Evolutionary conservation across 371 early-diverging fungal species (phyloP).

Genomic region (Funneliformis caledonium): DNA sequence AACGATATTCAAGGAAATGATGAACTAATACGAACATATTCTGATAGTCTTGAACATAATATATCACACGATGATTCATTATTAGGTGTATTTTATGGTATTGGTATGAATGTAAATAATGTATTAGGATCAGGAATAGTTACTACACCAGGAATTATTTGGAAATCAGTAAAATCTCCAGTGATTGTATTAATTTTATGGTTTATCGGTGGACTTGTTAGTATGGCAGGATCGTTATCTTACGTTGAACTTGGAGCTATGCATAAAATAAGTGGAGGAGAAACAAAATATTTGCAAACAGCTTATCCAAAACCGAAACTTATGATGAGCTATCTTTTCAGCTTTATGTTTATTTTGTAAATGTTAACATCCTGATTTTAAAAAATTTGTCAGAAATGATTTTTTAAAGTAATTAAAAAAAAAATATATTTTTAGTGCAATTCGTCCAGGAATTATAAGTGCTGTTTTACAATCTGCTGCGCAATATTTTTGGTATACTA

Average conservation of each 20-base stretch:
- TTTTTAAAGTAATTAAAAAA: background rate
- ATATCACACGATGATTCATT: too few relatives aligned
- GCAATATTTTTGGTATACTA: slow-evolving; percentile 15
- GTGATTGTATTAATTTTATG: slow-evolving; percentile 23
- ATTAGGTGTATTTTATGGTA: background rate
- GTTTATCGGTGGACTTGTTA: slow-evolving; percentile 17
- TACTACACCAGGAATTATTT: background rate
- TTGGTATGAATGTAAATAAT: background rate
- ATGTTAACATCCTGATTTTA: background rate
- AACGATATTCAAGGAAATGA: too few relatives aligned
- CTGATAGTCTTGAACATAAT: too few relatives aligned
- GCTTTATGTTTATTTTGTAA: slow-evolving; percentile 19
- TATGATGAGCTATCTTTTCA: slow-evolving; percentile 14
- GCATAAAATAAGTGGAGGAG: background rate
- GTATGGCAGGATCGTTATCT: background rate
- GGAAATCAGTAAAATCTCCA: slow-evolving; percentile 4
- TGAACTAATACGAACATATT: too few relatives aligned
- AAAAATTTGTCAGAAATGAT: too few relatives aligned
- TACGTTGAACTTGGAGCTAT: slow-evolving; percentile 19
- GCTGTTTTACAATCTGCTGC: slow-evolving; percentile 2
- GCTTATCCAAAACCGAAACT: background rate
- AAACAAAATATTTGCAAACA: slow-evolving; percentile 7
- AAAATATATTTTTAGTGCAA: background rate
- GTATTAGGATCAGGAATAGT: slow-evolving; percentile 1
- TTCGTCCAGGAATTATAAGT: background rate